Conservation (phyloP, 257 asterid species). For the Lavandula angustifolia region DNA sequence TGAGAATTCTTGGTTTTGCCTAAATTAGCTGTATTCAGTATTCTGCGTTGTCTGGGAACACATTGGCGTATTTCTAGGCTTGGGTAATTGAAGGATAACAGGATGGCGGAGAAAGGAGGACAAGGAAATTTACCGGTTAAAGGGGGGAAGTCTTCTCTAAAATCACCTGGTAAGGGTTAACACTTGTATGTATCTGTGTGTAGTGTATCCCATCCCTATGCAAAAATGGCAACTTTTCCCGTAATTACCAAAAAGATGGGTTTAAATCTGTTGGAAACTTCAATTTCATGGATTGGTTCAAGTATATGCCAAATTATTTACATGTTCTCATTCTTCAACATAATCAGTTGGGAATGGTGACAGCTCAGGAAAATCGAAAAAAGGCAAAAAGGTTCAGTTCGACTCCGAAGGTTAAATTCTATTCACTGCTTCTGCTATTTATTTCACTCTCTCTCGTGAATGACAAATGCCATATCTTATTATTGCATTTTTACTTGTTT, state of each 20-base stretch:
- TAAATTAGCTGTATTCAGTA: conserved; percentile 2
- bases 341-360: conserved; percentile 55
- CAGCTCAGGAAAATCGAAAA: conserved; percentile 47
- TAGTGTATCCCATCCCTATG: too few species aligned
- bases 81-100: conserved; percentile 25
- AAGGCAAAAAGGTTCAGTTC: conserved; percentile 71
- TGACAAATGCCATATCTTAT: conserved; percentile 3
- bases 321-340: conserved; percentile 30
- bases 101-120: conserved; percentile 52
- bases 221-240: not conserved
- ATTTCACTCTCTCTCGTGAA: not conserved
- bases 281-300: not conserved
- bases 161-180: conserved; percentile 40
- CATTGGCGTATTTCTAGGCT: conserved; percentile 10
- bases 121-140: conserved; percentile 34
- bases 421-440: conserved; percentile 1
- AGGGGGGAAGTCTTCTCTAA: conserved; percentile 47
- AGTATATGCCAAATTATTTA: not conserved
- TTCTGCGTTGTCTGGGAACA: not conserved
- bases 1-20: conserved; percentile 17
- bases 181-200: not conserved
- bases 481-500: conserved; percentile 14
- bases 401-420: conserved; percentile 54
- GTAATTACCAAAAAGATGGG: not conserved
- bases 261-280: not conserved